A percentile compares a stretch with the other conserved stretches of the same genome.
These are phyloP conservation scores for Cercophora newfieldiana DNA, from an alignment of 495 filamentous ascomycete genomes.

Conservation along the genomic window DNA sequence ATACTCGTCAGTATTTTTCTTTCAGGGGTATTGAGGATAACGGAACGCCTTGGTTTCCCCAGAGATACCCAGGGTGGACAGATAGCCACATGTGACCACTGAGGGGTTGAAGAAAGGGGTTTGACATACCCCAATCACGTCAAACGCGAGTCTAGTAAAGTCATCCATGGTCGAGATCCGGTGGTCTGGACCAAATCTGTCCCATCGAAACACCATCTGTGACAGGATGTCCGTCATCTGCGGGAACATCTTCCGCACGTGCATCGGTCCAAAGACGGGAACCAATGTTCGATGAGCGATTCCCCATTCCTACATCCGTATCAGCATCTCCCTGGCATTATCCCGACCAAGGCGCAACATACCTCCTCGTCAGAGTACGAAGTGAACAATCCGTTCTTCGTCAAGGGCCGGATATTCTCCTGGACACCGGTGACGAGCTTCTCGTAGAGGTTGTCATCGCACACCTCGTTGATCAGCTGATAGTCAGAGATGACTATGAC, in stretches of 20 bases:
- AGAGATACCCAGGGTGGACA: no score
- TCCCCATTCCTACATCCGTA: conserved; percentile 53
- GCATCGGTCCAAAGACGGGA: conserved; percentile 70
- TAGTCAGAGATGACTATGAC: conserved; percentile 35
- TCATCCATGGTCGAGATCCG: conserved; percentile 64
- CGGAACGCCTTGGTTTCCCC: no score
- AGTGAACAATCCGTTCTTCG: conserved; percentile 69
- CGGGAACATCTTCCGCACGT: conserved; percentile 68
- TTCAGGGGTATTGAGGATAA: no score
- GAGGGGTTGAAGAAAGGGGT: no score
- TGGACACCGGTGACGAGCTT: conserved; percentile 52
- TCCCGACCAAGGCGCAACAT: not conserved
- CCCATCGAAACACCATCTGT: conserved; percentile 73
- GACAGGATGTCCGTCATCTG: conserved; percentile 72
- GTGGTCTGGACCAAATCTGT: conserved; percentile 57
- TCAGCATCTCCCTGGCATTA: not conserved
- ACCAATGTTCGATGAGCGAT: conserved; percentile 67
- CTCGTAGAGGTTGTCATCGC: conserved; percentile 64
- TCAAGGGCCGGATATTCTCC: conserved; percentile 55
- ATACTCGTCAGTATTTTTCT: no score
- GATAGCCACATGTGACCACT: no score
- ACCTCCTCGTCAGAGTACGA: conserved; percentile 57
- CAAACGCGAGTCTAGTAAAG: conserved; percentile 53
- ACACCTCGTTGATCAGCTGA: conserved; percentile 63
- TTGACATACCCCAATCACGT: conserved; percentile 63